phyloP scores from a whole-genome alignment of 2,329 filamentous ascomycete species.

The Pseudocercospora macadamiae region DNA sequence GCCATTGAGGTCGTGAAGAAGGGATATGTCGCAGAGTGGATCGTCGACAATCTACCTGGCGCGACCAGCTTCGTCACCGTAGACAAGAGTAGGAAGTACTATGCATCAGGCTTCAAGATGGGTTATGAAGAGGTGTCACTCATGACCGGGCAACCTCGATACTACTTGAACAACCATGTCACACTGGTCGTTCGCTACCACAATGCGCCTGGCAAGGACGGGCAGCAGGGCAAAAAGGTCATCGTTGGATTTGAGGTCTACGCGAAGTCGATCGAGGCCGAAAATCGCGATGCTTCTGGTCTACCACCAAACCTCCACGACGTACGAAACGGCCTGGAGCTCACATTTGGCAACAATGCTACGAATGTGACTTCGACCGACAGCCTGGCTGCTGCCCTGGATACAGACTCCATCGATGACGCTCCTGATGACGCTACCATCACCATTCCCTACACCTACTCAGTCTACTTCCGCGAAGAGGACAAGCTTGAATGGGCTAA shows the following conservation, averaged over 20 bases:
- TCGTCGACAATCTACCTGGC: constrained; percentile 86
- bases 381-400: constrained; percentile 57
- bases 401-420: constrained; percentile 56
- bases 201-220: constrained; percentile 68
- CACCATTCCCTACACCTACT: constrained; percentile 82
- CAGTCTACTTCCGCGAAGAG: constrained; percentile 86
- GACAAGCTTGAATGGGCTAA: constrained; percentile 78
- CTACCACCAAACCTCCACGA: constrained; percentile 70
- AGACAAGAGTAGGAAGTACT: constrained; percentile 83
- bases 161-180: constrained; percentile 85
- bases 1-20: constrained; percentile 73
- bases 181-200: constrained; percentile 82
- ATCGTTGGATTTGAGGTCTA: constrained; percentile 91
- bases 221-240: constrained; percentile 72
- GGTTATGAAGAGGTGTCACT: constrained; percentile 72
- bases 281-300: constrained; percentile 63
- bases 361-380: constrained; percentile 54
- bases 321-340: constrained; percentile 66
- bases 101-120: constrained; percentile 86
- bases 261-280: constrained; percentile 74
- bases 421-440: constrained; percentile 67
- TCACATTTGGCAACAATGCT: constrained; percentile 67
- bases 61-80: constrained; percentile 87
- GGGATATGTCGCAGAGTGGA: constrained; percentile 89
- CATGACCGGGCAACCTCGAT: constrained; percentile 62